Conservation (phyloP, 805 yeast species). For the Candida hungchunana region DNA sequence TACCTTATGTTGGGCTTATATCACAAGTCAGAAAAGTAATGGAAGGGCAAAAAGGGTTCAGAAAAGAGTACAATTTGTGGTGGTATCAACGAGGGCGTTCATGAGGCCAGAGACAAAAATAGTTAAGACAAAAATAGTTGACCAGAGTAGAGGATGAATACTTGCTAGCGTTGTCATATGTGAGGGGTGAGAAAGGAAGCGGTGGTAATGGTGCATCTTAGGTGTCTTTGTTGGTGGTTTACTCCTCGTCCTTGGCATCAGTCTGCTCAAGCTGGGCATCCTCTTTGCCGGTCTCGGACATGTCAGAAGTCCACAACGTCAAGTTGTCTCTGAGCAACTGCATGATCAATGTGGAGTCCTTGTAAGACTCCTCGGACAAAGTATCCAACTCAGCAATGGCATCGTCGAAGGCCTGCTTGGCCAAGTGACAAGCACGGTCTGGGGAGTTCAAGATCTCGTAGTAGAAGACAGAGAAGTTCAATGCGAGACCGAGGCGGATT, state of each 20-base stretch:
- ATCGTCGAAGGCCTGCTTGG: constrained; percentile 98
- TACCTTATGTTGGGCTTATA: no score
- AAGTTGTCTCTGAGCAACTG: constrained; percentile 97
- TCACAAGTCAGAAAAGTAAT: no score
- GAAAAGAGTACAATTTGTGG: no score
- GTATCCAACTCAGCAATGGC: constrained; percentile 99
- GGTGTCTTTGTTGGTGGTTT: constrained; percentile 5
- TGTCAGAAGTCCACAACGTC: constrained; percentile 96
- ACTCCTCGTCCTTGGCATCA: constrained; percentile 31
- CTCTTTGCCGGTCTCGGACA: constrained; percentile 75
- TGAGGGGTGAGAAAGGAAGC: not conserved
- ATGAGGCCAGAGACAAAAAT: no score
- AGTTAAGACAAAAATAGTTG: no score
- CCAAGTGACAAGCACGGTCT: constrained; percentile 97
- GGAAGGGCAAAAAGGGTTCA: no score
- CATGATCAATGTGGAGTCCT: constrained; percentile 98
- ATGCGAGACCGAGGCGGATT: constrained; percentile 94
- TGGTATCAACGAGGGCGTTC: no score
- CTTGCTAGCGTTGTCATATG: no score
- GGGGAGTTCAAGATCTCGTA: constrained; percentile 98
- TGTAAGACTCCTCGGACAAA: constrained; percentile 95
- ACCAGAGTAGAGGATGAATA: no score
- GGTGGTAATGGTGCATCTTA: not conserved
- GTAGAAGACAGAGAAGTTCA: constrained; percentile 96
- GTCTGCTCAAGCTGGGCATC: constrained; percentile 38